Conservation (phyloP, 2,329 filamentous ascomycete species). For the Penicillium sp. region DNA sequence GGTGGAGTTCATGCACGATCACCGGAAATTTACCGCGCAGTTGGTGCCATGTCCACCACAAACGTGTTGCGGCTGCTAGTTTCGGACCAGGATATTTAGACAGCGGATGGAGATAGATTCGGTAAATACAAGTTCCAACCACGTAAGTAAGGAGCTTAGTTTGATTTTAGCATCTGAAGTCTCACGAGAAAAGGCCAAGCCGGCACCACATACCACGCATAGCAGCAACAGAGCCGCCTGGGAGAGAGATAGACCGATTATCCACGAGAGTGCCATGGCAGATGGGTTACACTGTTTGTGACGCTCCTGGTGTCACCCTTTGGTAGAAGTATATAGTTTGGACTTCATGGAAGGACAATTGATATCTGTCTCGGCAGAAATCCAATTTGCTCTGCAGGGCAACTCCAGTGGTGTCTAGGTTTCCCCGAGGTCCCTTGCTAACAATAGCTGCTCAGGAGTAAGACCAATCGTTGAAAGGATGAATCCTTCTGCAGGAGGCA, state of each 20-base stretch:
- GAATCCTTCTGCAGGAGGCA: neutral
- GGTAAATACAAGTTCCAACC: neutral
- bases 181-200: neutral
- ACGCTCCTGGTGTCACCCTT: neutral
- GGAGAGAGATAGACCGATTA: neutral
- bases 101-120: conserved; percentile 5
- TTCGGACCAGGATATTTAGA: conserved; percentile 4
- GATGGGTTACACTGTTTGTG: neutral
- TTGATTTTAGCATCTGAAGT: neutral
- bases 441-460: neutral
- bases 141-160: neutral
- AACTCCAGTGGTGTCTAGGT: neutral
- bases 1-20: conserved; percentile 2
- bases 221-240: neutral
- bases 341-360: neutral
- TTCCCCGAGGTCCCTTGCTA: neutral
- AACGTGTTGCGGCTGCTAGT: conserved; percentile 3
- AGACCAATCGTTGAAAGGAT: neutral
- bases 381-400: neutral
- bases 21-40: conserved; percentile 2
- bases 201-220: neutral
- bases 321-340: neutral
- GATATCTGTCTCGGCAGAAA: neutral
- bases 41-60: conserved; percentile 7
- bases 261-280: neutral